phyloP scores from a whole-genome alignment of 805 yeast genomes.

The Ogataea zsoltii region DNA sequence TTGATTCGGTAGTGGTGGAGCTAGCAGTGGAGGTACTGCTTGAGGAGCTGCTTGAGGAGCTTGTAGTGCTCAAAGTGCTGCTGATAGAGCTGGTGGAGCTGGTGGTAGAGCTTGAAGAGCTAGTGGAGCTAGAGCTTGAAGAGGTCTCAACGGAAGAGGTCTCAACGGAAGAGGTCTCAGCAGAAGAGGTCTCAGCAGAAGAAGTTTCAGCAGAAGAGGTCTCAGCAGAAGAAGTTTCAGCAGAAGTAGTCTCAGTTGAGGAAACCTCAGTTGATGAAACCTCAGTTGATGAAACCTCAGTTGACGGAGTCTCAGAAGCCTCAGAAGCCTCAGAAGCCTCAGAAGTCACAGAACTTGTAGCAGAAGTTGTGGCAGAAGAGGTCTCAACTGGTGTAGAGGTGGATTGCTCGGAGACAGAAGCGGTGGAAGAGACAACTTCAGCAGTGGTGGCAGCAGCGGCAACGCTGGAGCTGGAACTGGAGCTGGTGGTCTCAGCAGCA shows the following conservation, averaged over 20 bases:
- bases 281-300: too few relatives aligned
- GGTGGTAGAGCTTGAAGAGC: slow-evolving; percentile 11
- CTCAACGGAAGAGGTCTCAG: too few relatives aligned
- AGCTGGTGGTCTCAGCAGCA: slow-evolving; percentile 4
- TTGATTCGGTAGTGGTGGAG: slow-evolving; percentile 2
- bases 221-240: too few relatives aligned
- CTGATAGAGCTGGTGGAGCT: slow-evolving; percentile 8
- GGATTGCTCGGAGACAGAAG: neutral
- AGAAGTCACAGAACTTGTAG: slow-evolving; percentile 14
- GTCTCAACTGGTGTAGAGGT: slow-evolving; percentile 13
- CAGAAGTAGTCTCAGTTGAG: too few relatives aligned
- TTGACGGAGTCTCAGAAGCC: neutral
- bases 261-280: too few relatives aligned
- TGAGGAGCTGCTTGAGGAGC: neutral
- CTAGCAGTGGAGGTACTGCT: slow-evolving; percentile 14
- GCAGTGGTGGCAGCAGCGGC: slow-evolving; percentile 18
- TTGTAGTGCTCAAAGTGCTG: slow-evolving; percentile 13
- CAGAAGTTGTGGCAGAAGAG: slow-evolving; percentile 19
- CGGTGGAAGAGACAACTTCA: neutral
- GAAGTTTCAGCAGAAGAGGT: neutral
- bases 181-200: slow-evolving; percentile 5
- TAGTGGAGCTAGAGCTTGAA: slow-evolving; percentile 8
- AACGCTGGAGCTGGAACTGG: slow-evolving; percentile 5
- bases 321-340: slow-evolving; percentile 11
- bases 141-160: slow-evolving; percentile 17